A percentile compares a stretch with the other conserved stretches of the same genome.
Evolutionary conservation across 2,329 filamentous ascomycete genomes (phyloP).

Genomic region (Aspergillus sp.): DNA sequence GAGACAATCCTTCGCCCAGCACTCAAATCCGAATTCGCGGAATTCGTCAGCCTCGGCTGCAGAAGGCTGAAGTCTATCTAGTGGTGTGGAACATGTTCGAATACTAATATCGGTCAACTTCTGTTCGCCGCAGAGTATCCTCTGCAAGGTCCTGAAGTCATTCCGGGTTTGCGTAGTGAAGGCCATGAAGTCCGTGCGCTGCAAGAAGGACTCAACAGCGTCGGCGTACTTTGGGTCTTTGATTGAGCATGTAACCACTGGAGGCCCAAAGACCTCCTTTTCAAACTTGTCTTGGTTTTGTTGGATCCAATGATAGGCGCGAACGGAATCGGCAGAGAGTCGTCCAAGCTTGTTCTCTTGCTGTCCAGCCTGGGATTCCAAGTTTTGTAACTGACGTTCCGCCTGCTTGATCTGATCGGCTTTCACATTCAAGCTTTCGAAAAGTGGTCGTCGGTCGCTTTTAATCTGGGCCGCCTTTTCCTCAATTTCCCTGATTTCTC

Average conservation of each 20-base stretch:
- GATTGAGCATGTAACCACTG: constrained; percentile 76
- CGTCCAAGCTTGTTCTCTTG: constrained; percentile 66
- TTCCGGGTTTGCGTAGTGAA: constrained; percentile 75
- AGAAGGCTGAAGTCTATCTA: constrained; percentile 59
- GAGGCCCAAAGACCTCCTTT: constrained; percentile 76
- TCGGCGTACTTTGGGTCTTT: constrained; percentile 69
- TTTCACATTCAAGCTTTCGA: constrained; percentile 40
- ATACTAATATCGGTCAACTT: constrained; percentile 71
- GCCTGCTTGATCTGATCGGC: constrained; percentile 43
- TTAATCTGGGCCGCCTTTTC: constrained; percentile 47
- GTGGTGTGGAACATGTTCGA: constrained; percentile 59
- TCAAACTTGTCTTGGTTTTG: constrained; percentile 69
- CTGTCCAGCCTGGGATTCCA: constrained; percentile 75
- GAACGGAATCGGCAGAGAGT: constrained; percentile 64
- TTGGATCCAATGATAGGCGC: constrained; percentile 81
- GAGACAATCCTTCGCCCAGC: constrained; percentile 77
- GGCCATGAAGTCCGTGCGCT: constrained; percentile 55
- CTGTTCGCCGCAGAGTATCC: constrained; percentile 64
- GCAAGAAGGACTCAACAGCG: constrained; percentile 61
- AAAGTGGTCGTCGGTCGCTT: constrained; percentile 32
- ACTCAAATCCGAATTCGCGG: constrained; percentile 66
- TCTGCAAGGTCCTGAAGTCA: constrained; percentile 74
- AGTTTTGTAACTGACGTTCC: constrained; percentile 55
- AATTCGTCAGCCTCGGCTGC: constrained; percentile 58
- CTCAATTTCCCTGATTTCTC: constrained; percentile 38